Evolutionary conservation across 2,329 filamentous ascomycete species (phyloP), one percentile per base, ranked within the genome.

Genomic region (Epichloe elymi): DNA sequence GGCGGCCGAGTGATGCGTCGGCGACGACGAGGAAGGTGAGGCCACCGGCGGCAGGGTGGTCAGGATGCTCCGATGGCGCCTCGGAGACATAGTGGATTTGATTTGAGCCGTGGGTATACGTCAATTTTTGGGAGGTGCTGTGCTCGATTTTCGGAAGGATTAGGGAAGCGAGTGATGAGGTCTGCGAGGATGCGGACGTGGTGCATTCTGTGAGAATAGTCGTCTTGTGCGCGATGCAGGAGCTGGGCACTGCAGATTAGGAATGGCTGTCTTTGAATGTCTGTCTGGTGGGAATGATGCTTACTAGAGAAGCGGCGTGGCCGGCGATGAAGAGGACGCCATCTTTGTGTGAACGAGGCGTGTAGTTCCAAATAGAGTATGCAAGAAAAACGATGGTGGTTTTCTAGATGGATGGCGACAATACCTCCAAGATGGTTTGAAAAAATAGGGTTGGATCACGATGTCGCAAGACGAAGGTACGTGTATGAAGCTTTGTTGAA

Each of bases 71-170:
- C 3, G 82, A 83, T 10, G 88, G 83, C 0, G 88, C 82, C 64
- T 93, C 86, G 62, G 90, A 80, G 64, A 97, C 86, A 75, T 95
- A 96, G 76, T 98, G 91, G 68, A 97, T 93, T 74, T 93, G 88
- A 67, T 94, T 83, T 54, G 83, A 75, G 70, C 89, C 86, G 69
- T 96, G 89, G 40, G 88, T 94, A 73, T 95, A 96, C 50, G 91
- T 97, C 58, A 95, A 80, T 70, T 96, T 96, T 64, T 26, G 23
- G 95, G 83, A 89, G 76, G 33, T 77, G 56, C 75, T 71, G 72
- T 98, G 93, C 51, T 78, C 76, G 74, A 98, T 95, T 68, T 95
- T 95, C 53, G 94, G 93, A 43, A 98, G 88, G 72, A 98, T 89
- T 60, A 96, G 76, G 43, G 89, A 93, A 58, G 91, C 88, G 60